Evolutionary conservation across 73 alveolate species (phyloP).

Genomic region (Uronychia binucleata): DNA sequence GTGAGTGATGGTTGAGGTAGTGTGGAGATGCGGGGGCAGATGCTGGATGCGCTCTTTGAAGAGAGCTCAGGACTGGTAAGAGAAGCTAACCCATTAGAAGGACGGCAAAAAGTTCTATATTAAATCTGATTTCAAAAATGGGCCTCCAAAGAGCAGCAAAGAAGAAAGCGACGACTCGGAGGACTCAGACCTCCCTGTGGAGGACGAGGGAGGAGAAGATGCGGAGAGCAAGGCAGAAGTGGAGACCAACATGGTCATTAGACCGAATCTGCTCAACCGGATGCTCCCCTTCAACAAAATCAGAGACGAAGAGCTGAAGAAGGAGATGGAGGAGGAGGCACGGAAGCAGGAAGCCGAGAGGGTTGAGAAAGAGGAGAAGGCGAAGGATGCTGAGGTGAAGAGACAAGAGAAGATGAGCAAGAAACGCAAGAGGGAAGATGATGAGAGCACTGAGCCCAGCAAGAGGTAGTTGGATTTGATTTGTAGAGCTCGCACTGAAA

Average conservation of each 20-base stretch:
- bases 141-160: background rate
- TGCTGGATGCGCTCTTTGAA: background rate
- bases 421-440: background rate
- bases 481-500: background rate
- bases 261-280: slow-evolving; percentile 7
- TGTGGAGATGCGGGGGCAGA: background rate
- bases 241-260: background rate
- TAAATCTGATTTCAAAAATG: slow-evolving; percentile 16
- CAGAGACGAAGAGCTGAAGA: background rate
- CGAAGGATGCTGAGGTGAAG: background rate
- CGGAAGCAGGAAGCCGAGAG: slow-evolving; percentile 9
- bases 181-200: background rate
- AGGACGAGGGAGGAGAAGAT: slow-evolving; percentile 5
- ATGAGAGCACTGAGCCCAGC: background rate
- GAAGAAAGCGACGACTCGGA: slow-evolving; percentile 21
- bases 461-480: background rate
- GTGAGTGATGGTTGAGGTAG: background rate
- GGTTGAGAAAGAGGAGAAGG: slow-evolving; percentile 12
- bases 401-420: background rate
- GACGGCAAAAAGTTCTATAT: background rate
- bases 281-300: slow-evolving; percentile 23
- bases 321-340: background rate
- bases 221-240: background rate
- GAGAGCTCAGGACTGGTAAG: background rate
- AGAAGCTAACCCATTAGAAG: background rate